phyloP scores from a whole-genome alignment of 2,329 filamentous ascomycete genomes.

The Venturia oleaginea region DNA sequence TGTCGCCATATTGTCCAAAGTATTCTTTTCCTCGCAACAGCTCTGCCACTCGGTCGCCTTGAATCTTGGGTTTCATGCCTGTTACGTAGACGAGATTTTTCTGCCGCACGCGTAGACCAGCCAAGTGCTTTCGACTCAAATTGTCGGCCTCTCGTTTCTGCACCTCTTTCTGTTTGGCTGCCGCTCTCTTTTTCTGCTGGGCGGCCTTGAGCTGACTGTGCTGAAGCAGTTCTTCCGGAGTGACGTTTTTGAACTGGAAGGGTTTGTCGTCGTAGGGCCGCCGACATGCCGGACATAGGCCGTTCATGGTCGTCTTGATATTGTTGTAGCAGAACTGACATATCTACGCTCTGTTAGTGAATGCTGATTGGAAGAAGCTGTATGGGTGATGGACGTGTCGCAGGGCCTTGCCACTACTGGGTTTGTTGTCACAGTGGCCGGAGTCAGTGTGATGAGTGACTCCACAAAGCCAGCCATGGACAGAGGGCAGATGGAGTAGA shows the following conservation, averaged over 20 bases:
- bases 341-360: slow-evolving; percentile 49
- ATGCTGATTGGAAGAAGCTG: neutral
- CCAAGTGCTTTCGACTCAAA: slow-evolving; percentile 89
- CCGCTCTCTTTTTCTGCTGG: slow-evolving; percentile 89
- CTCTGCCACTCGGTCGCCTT: slow-evolving; percentile 85
- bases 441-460: neutral
- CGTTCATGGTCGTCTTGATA: slow-evolving; percentile 96
- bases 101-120: slow-evolving; percentile 90
- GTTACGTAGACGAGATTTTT: slow-evolving; percentile 99
- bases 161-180: slow-evolving; percentile 82
- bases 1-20: slow-evolving; percentile 96
- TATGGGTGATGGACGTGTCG: neutral
- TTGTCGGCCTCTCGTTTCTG: slow-evolving; percentile 96
- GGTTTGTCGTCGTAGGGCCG: slow-evolving; percentile 93
- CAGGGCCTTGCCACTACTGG: neutral
- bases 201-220: slow-evolving; percentile 66
- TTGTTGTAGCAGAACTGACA: slow-evolving; percentile 99
- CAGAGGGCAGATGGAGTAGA: neutral
- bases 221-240: slow-evolving; percentile 82
- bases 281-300: slow-evolving; percentile 92
- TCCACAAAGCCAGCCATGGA: neutral
- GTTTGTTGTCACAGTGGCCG: neutral
- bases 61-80: slow-evolving; percentile 80
- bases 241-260: slow-evolving; percentile 93
- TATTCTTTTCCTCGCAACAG: slow-evolving; percentile 86